Evolutionary conservation across 495 filamentous ascomycete genomes (phyloP), one percentile per base, ranked within the genome.

Genomic region (Neurospora sp.): DNA sequence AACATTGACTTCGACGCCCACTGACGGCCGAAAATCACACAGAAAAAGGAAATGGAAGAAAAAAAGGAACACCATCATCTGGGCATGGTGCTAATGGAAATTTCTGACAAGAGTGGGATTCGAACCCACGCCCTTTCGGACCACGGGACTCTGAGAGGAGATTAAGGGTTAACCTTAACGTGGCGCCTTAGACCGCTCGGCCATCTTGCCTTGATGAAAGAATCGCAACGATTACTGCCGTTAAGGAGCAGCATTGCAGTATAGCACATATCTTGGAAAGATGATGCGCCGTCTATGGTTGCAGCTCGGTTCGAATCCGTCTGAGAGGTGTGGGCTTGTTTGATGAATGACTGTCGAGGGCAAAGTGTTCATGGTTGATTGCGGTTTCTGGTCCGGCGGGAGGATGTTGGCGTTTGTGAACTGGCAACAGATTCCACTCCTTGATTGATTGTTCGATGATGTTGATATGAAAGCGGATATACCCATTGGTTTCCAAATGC

Each of bases 41-140:
- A 62, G 15, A 62, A 34, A 34, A 34, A 34, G 8, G 11, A 34
- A 34, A 31, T 7, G 37, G 17, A 5, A 54, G n/a, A 9, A 48
- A 31, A 59, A 59, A 59, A 7, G 24, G 3, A 62, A 62, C 15
- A 62, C 15, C 28, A 62, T 5, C 28, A 34, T 28, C 54, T 34
- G 28, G 19, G 2, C 54, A 7, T 8, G 54, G 28, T 34, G 54
- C 17, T 31, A 2, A 31, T 31, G 2, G 13, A 8, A 31, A 31
- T 2, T 19, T 31, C 5, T 77, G 74, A 77, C 76, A 77, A 80
- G 78, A 79, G 78, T 79, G 78, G 78, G 78, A 79, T 79, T 79
- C 78, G 78, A 79, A 78, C 78, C 78, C 78, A 79, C 78, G 78
- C 78, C 78, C 78, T 79, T 79, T 79, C 78, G 78, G 78, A 79